These are phyloP conservation scores for Biscutella laevigata DNA, from an alignment of 441 rosid species.

Conservation along the genomic window DNA sequence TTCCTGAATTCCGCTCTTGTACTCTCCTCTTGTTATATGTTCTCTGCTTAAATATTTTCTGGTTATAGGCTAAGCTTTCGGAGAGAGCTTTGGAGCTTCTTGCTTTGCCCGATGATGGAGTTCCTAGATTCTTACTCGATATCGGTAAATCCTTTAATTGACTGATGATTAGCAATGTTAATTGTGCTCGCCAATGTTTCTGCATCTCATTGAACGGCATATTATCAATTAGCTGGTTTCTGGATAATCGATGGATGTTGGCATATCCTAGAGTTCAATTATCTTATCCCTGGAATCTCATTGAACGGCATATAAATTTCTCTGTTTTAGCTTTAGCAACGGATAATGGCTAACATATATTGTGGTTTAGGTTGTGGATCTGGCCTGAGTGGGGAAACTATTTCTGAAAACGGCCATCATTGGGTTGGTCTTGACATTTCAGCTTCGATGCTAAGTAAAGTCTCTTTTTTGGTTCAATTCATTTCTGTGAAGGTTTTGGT, in stretches of 20 bases:
- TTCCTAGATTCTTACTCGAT: conserved; percentile 77
- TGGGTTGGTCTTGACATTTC: conserved; percentile 94
- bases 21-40: background rate
- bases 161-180: background rate
- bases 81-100: conserved; percentile 95
- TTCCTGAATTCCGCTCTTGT: background rate
- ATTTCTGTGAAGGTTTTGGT: background rate
- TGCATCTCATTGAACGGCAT: no score
- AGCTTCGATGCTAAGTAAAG: conserved; percentile 71
- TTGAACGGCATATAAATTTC: no score
- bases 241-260: background rate
- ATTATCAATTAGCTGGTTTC: background rate
- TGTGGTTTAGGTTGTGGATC: conserved; percentile 73
- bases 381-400: conserved; percentile 59
- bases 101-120: conserved; percentile 69
- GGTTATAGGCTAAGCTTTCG: conserved; percentile 43
- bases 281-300: background rate
- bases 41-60: conserved; percentile 1
- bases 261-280: background rate
- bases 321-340: background rate
- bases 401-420: conserved; percentile 69
- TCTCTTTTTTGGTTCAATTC: background rate
- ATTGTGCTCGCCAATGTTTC: no score
- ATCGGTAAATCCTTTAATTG: conserved; percentile 37
- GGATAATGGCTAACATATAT: background rate